Percentiles rank a stretch among this genome's conserved stretches.
phyloP scores from a whole-genome alignment of 23 red algal genomes.

The Gracilaria domingensis region DNA sequence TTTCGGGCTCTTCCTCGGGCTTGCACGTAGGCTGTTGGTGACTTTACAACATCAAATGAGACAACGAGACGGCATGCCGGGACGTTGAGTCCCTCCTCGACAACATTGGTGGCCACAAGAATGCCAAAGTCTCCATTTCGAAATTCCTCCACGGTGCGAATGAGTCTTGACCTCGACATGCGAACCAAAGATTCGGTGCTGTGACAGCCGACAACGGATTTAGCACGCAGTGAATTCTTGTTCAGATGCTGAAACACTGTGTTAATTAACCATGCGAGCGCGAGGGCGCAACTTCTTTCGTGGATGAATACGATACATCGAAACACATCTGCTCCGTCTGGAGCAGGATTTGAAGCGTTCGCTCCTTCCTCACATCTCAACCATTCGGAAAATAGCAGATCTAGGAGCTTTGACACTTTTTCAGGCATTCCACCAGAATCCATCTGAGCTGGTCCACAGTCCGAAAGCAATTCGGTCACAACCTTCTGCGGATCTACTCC shows the following conservation, averaged over 20 bases:
- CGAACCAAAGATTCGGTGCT: constrained; percentile 35
- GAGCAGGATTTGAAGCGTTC: neutral
- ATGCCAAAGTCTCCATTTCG: constrained; percentile 58
- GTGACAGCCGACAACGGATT: constrained; percentile 47
- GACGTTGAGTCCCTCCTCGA: constrained; percentile 73
- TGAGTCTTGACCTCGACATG: constrained; percentile 58
- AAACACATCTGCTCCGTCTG: constrained; percentile 10
- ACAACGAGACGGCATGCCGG: constrained; percentile 63
- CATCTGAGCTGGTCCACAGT: neutral
- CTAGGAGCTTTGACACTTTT: constrained; percentile 49
- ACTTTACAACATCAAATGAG: constrained; percentile 35
- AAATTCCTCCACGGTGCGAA: constrained; percentile 57
- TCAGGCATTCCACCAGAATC: constrained; percentile 30
- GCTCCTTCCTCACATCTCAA: constrained; percentile 30
- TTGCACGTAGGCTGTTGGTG: constrained; percentile 60
- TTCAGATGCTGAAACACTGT: constrained; percentile 44
- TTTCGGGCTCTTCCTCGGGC: constrained; percentile 55
- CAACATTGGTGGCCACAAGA: constrained; percentile 62
- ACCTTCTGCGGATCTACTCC: constrained; percentile 2
- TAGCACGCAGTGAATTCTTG: constrained; percentile 16
- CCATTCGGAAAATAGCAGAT: constrained; percentile 46
- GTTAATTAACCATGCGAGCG: constrained; percentile 60
- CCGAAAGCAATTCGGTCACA: constrained; percentile 19
- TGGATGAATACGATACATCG: constrained; percentile 67
- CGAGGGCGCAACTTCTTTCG: constrained; percentile 27